phyloP scores from a whole-genome alignment of 1,284 basidiomycete species.

The Afroboletus lepidellus region DNA sequence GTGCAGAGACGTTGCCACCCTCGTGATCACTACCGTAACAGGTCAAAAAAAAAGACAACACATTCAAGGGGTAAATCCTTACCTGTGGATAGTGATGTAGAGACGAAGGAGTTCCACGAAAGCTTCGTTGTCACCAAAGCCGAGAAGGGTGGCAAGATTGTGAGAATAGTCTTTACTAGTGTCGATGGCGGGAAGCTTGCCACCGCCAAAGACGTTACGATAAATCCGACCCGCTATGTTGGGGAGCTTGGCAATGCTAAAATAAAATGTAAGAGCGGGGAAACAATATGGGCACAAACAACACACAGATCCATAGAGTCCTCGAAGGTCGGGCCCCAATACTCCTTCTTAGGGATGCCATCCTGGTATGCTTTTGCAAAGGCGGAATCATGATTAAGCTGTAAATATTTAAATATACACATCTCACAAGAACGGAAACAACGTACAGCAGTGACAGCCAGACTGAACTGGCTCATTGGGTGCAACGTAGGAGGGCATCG shows the following conservation, averaged over 20 bases:
- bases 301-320: no score
- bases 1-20: conserved; percentile 98
- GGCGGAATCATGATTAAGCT: conserved; percentile 76
- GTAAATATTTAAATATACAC: neutral
- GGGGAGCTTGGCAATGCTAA: conserved; percentile 92
- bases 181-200: conserved; percentile 92
- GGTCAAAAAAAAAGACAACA: conserved; percentile 2
- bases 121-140: conserved; percentile 85
- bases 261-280: conserved; percentile 6
- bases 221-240: conserved; percentile 97
- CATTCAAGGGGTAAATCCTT: neutral
- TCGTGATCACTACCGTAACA: conserved; percentile 80
- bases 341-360: conserved; percentile 81
- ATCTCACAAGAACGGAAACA: conserved; percentile 4
- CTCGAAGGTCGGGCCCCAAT: conserved; percentile 85
- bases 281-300: neutral
- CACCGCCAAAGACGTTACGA: conserved; percentile 89
- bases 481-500: conserved; percentile 91
- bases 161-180: conserved; percentile 55
- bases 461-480: conserved; percentile 95
- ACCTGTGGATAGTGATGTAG: conserved; percentile 87
- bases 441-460: conserved; percentile 89
- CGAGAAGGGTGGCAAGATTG: conserved; percentile 88
- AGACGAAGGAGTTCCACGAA: conserved; percentile 91
- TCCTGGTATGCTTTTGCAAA: conserved; percentile 95